Percentiles rank a stretch among this genome's conserved stretches.
phyloP scores from a whole-genome alignment of 73 alveolate genomes.

The Paramecium primaurelia region DNA sequence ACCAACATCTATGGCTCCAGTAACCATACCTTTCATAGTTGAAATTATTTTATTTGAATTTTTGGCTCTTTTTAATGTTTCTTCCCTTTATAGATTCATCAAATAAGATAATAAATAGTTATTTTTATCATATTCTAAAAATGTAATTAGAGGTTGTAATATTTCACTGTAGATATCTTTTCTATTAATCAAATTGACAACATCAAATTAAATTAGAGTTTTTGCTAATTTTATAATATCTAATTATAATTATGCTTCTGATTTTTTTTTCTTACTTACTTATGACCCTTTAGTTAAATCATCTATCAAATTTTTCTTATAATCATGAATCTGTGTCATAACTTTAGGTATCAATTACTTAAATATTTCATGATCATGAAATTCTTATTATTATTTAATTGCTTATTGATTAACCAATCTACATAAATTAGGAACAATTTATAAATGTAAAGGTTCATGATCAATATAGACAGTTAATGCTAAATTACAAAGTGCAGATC shows the following conservation, averaged over 20 bases:
- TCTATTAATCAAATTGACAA: neutral
- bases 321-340: neutral
- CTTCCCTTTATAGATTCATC: constrained; percentile 9
- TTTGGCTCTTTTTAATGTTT: neutral
- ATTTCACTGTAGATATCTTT: constrained; percentile 8
- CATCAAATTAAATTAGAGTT: constrained; percentile 15
- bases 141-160: neutral
- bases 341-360: neutral
- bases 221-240: constrained; percentile 17
- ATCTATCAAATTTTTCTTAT: neutral
- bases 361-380: neutral
- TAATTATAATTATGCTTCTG: neutral
- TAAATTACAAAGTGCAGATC: constrained; percentile 53
- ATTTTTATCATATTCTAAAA: constrained; percentile 39
- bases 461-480: constrained; percentile 52
- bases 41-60: neutral
- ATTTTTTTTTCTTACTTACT: neutral
- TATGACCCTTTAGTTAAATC: neutral
- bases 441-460: constrained; percentile 55
- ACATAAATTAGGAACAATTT: constrained; percentile 58
- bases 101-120: neutral
- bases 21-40: constrained; percentile 26
- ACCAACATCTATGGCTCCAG: constrained; percentile 55
- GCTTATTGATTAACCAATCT: neutral
- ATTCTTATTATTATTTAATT: neutral